Evolutionary conservation across 495 filamentous ascomycete genomes (phyloP).

Genomic region (Penicillium waksmanii): DNA sequence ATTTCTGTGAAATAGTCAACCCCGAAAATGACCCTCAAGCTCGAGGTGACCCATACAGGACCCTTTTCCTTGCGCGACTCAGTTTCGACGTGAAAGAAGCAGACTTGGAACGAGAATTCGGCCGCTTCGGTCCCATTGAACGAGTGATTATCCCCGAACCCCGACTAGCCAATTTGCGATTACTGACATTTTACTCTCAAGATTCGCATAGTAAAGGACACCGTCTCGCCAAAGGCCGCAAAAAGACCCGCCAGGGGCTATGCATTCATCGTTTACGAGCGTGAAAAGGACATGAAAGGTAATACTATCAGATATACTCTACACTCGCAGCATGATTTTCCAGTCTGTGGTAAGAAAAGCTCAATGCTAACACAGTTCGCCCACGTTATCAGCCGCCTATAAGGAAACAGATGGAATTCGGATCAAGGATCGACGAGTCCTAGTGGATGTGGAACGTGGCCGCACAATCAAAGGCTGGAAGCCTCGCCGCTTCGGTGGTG

Average conservation of each 20-base stretch:
- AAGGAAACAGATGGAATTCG: slow-evolving; percentile 88
- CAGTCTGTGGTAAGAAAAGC: slow-evolving; percentile 24
- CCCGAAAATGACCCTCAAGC: slow-evolving; percentile 76
- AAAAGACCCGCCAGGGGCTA: slow-evolving; percentile 90
- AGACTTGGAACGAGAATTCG: slow-evolving; percentile 93
- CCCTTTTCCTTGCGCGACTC: slow-evolving; percentile 88
- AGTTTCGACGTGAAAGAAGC: slow-evolving; percentile 86
- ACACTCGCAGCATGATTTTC: neutral
- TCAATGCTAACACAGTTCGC: slow-evolving; percentile 38
- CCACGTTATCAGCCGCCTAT: slow-evolving; percentile 64
- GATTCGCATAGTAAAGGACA: slow-evolving; percentile 81
- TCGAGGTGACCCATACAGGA: slow-evolving; percentile 91
- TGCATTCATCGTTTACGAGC: slow-evolving; percentile 95
- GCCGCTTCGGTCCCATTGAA: slow-evolving; percentile 92
- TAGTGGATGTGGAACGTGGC: slow-evolving; percentile 96
- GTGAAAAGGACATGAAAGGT: slow-evolving; percentile 99
- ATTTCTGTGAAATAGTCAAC: slow-evolving; percentile 54
- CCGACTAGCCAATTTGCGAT: slow-evolving; percentile 3
- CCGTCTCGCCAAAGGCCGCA: slow-evolving; percentile 71
- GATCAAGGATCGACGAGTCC: slow-evolving; percentile 87
- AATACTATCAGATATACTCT: slow-evolving; percentile 42
- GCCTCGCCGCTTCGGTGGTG: slow-evolving; percentile 88
- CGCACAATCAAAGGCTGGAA: slow-evolving; percentile 95
- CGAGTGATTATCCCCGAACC: slow-evolving; percentile 55
- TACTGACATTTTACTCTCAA: slow-evolving; percentile 49